A percentile compares a stretch with the other conserved stretches of the same genome.
phyloP scores from a whole-genome alignment of 2,329 filamentous ascomycete genomes.

The Acarospora socialis region DNA sequence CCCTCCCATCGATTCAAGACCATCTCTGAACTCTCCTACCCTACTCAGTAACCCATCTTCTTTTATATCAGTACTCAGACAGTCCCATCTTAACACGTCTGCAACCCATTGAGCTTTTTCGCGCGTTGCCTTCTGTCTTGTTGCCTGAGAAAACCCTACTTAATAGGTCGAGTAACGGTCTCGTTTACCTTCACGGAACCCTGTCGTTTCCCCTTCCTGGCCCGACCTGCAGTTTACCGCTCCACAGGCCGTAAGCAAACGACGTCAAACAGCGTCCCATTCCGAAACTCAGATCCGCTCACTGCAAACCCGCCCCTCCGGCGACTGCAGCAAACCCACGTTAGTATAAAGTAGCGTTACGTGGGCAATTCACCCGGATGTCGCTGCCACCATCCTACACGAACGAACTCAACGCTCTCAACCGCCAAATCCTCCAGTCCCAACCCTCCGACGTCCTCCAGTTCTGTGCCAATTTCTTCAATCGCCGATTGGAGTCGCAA shows the following conservation, averaged over 20 bases:
- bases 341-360: background rate
- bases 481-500: slow-evolving; percentile 50
- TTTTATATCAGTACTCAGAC: too few species aligned
- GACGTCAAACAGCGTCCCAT: slow-evolving; percentile 1
- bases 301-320: background rate
- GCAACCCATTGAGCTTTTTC: too few species aligned
- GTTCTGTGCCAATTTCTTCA: slow-evolving; percentile 57
- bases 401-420: slow-evolving; percentile 49
- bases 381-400: slow-evolving; percentile 42
- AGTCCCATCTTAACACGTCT: too few species aligned
- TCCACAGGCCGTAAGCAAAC: background rate
- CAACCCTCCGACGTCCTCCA: slow-evolving; percentile 52
- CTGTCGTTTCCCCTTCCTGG: too few species aligned
- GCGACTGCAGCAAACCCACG: background rate
- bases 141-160: too few species aligned
- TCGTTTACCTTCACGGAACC: too few species aligned
- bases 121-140: too few species aligned
- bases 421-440: slow-evolving; percentile 43
- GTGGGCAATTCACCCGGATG: slow-evolving; percentile 24
- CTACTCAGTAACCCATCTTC: too few species aligned
- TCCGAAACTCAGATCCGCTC: background rate
- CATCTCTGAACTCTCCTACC: too few species aligned
- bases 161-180: too few species aligned
- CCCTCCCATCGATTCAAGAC: too few species aligned
- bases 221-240: too few species aligned